Percentiles rank a stretch among this genome's conserved stretches.
Evolutionary conservation across 345 rosid species (phyloP).

Genomic region (Eucalyptus sp.): DNA sequence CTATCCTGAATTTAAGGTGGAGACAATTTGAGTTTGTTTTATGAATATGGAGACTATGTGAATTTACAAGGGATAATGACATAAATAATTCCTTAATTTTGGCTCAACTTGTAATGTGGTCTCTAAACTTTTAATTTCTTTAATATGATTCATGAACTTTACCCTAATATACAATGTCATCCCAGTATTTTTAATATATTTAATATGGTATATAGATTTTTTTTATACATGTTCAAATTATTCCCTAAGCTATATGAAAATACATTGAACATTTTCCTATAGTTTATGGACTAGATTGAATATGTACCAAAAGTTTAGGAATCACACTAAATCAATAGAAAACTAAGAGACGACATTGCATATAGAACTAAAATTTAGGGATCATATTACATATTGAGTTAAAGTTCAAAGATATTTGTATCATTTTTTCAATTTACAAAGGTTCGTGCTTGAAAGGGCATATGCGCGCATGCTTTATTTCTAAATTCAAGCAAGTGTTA

Average conservation of each 20-base stretch:
- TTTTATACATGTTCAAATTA: background rate
- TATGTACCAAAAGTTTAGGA: fast-evolving
- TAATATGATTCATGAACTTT: too few relatives aligned
- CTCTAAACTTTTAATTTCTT: background rate
- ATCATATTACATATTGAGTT: too few relatives aligned
- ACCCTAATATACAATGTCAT: background rate
- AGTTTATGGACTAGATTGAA: fast-evolving
- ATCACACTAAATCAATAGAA: background rate
- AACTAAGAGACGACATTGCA: fast-evolving
- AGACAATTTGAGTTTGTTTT: background rate
- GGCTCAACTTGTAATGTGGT: background rate
- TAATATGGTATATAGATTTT: too few relatives aligned
- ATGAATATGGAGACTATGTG: background rate
- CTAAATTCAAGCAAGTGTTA: background rate
- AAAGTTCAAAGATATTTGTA: too few relatives aligned
- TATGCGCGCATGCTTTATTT: background rate
- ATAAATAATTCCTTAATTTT: background rate
- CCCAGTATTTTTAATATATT: fast-evolving
- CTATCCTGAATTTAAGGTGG: background rate
- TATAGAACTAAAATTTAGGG: too few relatives aligned
- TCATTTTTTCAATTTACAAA: background rate
- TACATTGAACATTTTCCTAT: too few relatives aligned
- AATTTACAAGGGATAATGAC: background rate
- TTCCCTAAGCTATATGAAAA: background rate
- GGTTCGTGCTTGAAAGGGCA: background rate